Base-by-base conservation (phyloP, 1,139 yeast species). In the Saccharomycopsis phalli region DNA sequence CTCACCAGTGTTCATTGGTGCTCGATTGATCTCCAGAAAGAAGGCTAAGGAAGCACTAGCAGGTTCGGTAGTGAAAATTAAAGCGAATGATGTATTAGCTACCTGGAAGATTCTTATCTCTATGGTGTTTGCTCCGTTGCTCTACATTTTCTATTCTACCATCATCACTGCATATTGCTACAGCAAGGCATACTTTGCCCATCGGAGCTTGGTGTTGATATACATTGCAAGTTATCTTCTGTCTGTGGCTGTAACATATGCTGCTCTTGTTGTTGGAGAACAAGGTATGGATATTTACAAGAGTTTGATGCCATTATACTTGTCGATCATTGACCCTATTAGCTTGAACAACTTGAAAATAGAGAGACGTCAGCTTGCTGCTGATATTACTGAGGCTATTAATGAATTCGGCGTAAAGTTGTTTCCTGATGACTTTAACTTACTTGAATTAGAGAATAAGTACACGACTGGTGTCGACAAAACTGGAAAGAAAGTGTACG, bases 51-150 rank as follows among this genome's bases (percentile, higher is more conserved):
- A 76, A 46, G 98, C 97, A 0, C 66, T 91, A 42, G 88, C 87
- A n/a, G 79, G 74, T 5, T 86, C 96, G 0, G 72, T 86, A 1
- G 98, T 91, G 26, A 91, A 91, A 58, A 80, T 91, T 49, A 76
- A 77, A 53, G 98, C 95, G 20, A 79, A 80, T 45, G 98, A 91
- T 59, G 96, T 91, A 21, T 70, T 87, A 45, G 95, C 96, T 1
- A 87, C 96, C 1, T 87, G 98, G 98, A 91, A 91, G 59, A 78
- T 91, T 34, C 67, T 91, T 50, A 88, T 91, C 34, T 78, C 91
- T 28, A 71, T 91, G 74, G 94, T 91, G 5, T 65, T 84, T 45
- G 93, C 96, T 0, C 98, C 98, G 1, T 59, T 86, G 29, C 65
- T 91, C 28, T 91, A 88, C 62, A 74, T 78, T 35, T 67, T 81